Percentiles rank a stretch among this genome's conserved stretches.
Evolutionary conservation across 352 stramenopile species (phyloP).

Genomic region (Phytophthora capsici): DNA sequence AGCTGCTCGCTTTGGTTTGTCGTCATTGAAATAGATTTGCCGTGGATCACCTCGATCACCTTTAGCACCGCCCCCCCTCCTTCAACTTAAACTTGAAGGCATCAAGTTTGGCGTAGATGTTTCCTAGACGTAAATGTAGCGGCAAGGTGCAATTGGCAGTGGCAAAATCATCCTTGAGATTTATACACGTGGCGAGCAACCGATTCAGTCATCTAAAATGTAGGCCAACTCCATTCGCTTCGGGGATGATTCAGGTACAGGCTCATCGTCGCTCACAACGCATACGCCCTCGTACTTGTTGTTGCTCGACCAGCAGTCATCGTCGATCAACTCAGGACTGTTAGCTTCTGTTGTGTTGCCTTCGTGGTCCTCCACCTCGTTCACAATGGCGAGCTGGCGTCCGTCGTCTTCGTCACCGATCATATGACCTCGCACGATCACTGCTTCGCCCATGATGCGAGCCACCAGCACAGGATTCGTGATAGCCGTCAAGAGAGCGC

Average conservation of each 20-base stretch:
- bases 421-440: slow-evolving; percentile 53
- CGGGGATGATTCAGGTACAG: neutral
- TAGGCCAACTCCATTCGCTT: neutral
- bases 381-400: slow-evolving; percentile 6
- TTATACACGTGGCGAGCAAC: too few species aligned
- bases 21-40: slow-evolving; percentile 23
- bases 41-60: neutral
- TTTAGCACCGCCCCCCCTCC: too few species aligned
- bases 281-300: neutral
- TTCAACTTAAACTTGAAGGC: too few species aligned
- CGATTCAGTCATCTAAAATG: neutral
- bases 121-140: too few species aligned
- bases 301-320: neutral
- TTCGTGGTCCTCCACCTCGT: neutral
- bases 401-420: slow-evolving; percentile 45
- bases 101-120: too few species aligned
- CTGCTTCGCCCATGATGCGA: slow-evolving; percentile 40
- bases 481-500: slow-evolving; percentile 38
- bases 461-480: slow-evolving; percentile 35
- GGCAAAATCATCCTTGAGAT: too few species aligned
- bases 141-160: too few species aligned
- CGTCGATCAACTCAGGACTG: neutral
- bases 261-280: neutral
- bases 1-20: neutral
- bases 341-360: too few species aligned